Evolutionary conservation across 306 rosid species (phyloP).

Genomic region (Psophocarpus tetragonolobus): DNA sequence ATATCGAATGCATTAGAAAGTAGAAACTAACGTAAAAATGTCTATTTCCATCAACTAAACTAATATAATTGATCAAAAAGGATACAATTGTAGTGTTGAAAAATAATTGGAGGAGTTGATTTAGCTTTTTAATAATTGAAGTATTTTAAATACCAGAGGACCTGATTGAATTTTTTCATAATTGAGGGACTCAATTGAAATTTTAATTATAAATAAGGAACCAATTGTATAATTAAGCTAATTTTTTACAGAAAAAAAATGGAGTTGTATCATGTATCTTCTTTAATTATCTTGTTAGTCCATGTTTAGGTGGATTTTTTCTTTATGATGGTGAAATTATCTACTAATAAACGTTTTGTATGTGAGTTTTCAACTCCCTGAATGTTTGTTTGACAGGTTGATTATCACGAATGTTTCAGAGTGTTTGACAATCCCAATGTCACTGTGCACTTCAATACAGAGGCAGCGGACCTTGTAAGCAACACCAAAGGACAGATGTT

Average conservation of each 20-base stretch:
- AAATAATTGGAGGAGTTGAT: no score
- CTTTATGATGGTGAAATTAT: conserved; percentile 44
- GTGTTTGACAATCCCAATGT: conserved; percentile 90
- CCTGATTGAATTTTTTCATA: no score
- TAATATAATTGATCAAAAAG: no score
- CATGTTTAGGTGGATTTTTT: not conserved
- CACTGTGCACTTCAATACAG: conserved; percentile 89
- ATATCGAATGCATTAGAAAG: no score
- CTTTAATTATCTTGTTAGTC: conserved; percentile 10
- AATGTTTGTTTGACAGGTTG: conserved; percentile 99
- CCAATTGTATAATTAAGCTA: no score
- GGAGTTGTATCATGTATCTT: not conserved
- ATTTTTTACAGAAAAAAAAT: not conserved
- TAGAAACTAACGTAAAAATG: no score
- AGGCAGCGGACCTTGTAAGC: conserved; percentile 88
- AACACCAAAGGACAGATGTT: conserved; percentile 89
- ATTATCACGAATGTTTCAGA: conserved; percentile 99
- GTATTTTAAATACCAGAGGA: no score
- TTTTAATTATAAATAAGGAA: no score
- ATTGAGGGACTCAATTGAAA: no score
- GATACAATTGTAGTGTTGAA: no score
- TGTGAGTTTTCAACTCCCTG: conserved; percentile 92
- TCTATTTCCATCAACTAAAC: no score
- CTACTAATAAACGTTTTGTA: conserved; percentile 61
- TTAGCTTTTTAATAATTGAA: no score